Evolutionary conservation across 306 rosid genomes (phyloP).

Genomic region (Prunus fruticosa): DNA sequence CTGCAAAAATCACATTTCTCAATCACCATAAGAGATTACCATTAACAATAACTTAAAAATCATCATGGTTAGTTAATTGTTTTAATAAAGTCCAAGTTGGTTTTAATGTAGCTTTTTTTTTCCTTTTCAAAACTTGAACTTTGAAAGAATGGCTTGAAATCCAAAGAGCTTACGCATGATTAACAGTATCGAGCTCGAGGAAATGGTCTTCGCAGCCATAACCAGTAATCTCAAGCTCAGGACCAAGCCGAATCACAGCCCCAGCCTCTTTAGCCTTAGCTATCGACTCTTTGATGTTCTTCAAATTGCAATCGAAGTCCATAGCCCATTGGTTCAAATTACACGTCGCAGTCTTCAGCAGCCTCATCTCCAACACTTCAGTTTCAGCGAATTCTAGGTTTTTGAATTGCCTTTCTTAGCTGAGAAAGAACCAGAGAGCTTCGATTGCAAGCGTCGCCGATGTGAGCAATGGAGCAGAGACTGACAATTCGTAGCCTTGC

Average conservation of each 20-base stretch:
- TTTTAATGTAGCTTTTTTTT: not conserved
- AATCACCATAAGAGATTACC: not conserved
- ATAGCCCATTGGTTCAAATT: conserved; percentile 98
- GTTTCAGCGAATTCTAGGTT: not conserved
- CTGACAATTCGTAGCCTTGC: not conserved
- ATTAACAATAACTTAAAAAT: not conserved
- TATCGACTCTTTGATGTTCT: conserved; percentile 71
- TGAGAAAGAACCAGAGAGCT: not conserved
- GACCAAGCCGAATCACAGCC: conserved; percentile 82
- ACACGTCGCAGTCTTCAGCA: conserved; percentile 86
- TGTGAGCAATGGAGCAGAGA: not conserved
- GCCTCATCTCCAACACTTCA: conserved; percentile 52
- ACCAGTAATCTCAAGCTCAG: conserved; percentile 94
- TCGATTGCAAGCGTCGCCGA: not conserved
- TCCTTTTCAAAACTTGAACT: not conserved
- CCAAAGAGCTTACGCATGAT: conserved; percentile 53
- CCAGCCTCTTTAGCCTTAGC: conserved; percentile 61
- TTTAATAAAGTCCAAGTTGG: not conserved
- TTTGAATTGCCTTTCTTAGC: not conserved
- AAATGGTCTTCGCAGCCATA: conserved; percentile 98
- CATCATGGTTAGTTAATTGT: not conserved
- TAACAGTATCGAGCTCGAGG: conserved; percentile 84
- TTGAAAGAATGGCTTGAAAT: not conserved
- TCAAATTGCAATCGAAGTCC: conserved; percentile 77
- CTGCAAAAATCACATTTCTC: conserved; percentile 38